phyloP scores from a whole-genome alignment of 2,329 filamentous ascomycete genomes.

The Lojkania enalia region DNA sequence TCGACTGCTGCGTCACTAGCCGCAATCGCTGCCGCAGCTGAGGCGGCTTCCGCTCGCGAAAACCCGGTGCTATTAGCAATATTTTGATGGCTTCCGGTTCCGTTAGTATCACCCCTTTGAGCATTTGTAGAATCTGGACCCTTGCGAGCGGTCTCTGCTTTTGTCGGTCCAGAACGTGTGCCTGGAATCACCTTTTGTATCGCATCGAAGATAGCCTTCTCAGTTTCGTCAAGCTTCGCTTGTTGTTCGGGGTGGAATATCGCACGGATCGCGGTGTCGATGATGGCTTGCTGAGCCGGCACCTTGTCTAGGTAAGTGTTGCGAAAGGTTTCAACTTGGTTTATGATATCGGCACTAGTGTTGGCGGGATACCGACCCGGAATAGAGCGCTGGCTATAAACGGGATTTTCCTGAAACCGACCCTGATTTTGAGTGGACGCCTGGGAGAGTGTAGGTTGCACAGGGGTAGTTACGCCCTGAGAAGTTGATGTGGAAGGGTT shows the following conservation, averaged over 20 bases:
- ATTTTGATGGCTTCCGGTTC: too few species aligned
- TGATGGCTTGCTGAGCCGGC: background rate
- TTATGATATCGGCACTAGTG: conserved; percentile 33
- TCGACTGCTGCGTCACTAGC: conserved; percentile 29
- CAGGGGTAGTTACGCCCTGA: too few species aligned
- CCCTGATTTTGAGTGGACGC: too few species aligned
- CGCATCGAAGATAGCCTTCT: conserved; percentile 27
- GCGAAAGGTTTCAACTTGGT: conserved; percentile 41
- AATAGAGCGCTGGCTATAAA: conserved; percentile 24
- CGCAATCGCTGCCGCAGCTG: conserved; percentile 36
- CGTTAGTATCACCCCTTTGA: too few species aligned
- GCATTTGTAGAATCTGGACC: too few species aligned
- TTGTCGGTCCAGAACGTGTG: too few species aligned
- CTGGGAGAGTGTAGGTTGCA: too few species aligned
- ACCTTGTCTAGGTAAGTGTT: conserved; percentile 26
- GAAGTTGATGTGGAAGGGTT: conserved; percentile 23
- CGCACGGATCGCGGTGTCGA: conserved; percentile 40
- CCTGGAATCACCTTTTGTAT: conserved; percentile 21
- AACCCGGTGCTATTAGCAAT: too few species aligned
- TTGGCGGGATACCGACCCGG: conserved; percentile 35
- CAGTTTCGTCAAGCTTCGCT: conserved; percentile 27
- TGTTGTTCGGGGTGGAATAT: conserved; percentile 30
- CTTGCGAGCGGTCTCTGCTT: too few species aligned
- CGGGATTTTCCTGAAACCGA: too few species aligned
- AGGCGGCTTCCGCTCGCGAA: conserved; percentile 19